These are phyloP conservation scores for Monosporozyma siamensis DNA, from an alignment of 805 yeast genomes.

Conservation along the genomic window DNA sequence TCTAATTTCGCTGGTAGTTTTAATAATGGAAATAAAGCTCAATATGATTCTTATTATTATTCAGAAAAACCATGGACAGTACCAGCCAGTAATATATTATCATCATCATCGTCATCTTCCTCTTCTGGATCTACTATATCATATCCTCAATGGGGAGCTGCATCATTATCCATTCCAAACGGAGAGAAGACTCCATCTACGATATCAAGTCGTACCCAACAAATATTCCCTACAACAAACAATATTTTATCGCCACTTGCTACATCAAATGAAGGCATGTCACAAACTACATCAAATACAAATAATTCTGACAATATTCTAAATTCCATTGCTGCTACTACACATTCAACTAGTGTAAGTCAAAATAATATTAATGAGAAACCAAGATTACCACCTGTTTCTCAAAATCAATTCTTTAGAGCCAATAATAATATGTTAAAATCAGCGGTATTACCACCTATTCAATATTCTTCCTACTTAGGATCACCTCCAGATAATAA, in stretches of 20 bases:
- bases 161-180: neutral
- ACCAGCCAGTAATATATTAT: neutral
- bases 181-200: neutral
- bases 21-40: neutral
- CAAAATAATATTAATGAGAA: neutral
- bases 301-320: neutral
- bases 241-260: neutral
- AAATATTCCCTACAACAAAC: neutral
- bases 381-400: conserved; percentile 6
- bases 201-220: neutral
- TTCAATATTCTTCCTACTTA: neutral
- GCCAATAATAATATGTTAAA: neutral
- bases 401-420: conserved; percentile 4
- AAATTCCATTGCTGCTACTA: neutral
- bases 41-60: neutral
- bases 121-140: neutral
- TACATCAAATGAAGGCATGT: neutral
- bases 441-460: neutral
- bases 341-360: neutral
- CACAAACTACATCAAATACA: neutral
- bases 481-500: too few species aligned
- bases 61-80: neutral
- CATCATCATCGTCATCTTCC: neutral
- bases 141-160: conserved; percentile 1
- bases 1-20: neutral